phyloP scores from a whole-genome alignment of 179 eudicot species.

The Corrigiola litoralis region DNA sequence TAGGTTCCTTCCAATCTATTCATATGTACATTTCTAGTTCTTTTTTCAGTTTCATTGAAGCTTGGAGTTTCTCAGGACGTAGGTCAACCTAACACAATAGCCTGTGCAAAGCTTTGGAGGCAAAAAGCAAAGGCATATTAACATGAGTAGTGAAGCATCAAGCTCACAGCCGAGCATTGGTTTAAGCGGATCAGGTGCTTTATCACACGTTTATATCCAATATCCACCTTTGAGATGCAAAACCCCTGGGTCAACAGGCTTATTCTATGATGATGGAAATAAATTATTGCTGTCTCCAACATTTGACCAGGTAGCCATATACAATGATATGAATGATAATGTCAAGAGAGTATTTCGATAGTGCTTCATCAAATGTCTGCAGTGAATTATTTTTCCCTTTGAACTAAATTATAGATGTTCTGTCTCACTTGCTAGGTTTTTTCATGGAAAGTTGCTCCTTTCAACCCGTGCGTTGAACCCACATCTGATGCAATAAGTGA shows the following conservation, averaged over 20 bases:
- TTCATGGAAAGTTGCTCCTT: conserved; percentile 84
- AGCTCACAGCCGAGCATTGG: conserved; percentile 54
- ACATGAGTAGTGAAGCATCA: conserved; percentile 64
- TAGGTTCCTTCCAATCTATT: background rate
- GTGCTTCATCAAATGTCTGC: background rate
- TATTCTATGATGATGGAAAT: conserved; percentile 89
- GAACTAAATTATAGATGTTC: background rate
- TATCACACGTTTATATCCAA: conserved; percentile 85
- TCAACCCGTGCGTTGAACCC: conserved; percentile 51
- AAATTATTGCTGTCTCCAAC: conserved; percentile 67
- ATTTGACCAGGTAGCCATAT: conserved; percentile 67
- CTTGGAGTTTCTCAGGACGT: background rate
- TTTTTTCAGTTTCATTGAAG: background rate
- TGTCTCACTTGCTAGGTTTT: conserved; percentile 45
- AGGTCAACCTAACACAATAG: background rate
- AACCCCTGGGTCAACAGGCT: conserved; percentile 55
- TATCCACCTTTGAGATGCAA: conserved; percentile 78
- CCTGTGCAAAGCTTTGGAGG: background rate
- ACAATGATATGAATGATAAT: conserved; percentile 1
- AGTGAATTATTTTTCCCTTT: background rate
- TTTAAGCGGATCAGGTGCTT: conserved; percentile 71
- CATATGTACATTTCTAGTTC: background rate
- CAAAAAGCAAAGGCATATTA: background rate
- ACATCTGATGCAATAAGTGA: conserved; percentile 55
- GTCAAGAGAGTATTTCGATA: background rate